phyloP scores from a whole-genome alignment of 306 rosid species.

The Gastrolobium villosum region DNA sequence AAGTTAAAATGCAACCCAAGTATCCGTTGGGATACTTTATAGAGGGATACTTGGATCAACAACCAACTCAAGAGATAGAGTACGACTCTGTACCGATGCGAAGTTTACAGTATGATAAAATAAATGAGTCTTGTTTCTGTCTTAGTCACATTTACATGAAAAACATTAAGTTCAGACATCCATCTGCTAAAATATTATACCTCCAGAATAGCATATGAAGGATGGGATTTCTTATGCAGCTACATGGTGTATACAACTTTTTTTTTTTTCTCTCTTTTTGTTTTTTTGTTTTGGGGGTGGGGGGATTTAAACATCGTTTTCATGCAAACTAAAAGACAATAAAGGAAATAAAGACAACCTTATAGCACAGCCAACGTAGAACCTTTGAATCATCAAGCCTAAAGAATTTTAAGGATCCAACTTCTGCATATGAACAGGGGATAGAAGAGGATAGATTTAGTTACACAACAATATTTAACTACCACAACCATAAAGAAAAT shows the following conservation, averaged over 20 bases:
- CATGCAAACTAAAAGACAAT: too few species aligned
- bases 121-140: slow-evolving; percentile 25
- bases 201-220: too few species aligned
- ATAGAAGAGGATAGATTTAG: slow-evolving; percentile 36
- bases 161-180: slow-evolving; percentile 28
- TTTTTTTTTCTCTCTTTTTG: too few species aligned
- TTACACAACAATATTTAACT: slow-evolving; percentile 26
- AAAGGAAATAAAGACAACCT: slow-evolving; percentile 62
- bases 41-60: slow-evolving; percentile 23
- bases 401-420: slow-evolving; percentile 81
- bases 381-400: slow-evolving; percentile 97
- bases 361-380: slow-evolving; percentile 76
- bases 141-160: slow-evolving; percentile 6
- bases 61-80: slow-evolving; percentile 18
- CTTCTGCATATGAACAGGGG: slow-evolving; percentile 63
- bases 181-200: too few species aligned
- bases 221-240: too few species aligned
- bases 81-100: slow-evolving; percentile 7
- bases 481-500: slow-evolving; percentile 18
- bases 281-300: too few species aligned
- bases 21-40: not conserved
- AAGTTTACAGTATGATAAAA: slow-evolving; percentile 21
- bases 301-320: too few species aligned
- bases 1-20: slow-evolving; percentile 32
- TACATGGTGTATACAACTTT: too few species aligned